phyloP scores from a whole-genome alignment of 192 early-diverging fungal genomes.

The Backusella psychrophila region DNA sequence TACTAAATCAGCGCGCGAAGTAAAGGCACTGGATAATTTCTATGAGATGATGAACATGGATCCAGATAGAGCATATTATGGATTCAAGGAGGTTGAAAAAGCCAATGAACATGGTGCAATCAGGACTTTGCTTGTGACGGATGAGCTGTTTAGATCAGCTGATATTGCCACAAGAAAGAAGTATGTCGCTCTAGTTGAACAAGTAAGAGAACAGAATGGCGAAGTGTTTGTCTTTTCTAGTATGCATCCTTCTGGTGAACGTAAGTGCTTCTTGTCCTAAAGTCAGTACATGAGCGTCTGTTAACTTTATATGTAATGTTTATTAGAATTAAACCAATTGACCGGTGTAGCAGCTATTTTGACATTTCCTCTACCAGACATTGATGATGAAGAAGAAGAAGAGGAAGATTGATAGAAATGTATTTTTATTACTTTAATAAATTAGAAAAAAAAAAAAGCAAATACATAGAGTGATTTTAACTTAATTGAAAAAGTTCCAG shows the following conservation, averaged over 20 bases:
- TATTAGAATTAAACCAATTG: slow-evolving; percentile 80
- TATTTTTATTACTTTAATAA: slow-evolving; percentile 1
- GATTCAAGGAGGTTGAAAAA: slow-evolving; percentile 78
- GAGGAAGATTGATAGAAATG: slow-evolving; percentile 21
- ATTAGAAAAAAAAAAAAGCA: slow-evolving; percentile 3
- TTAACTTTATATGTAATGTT: not conserved
- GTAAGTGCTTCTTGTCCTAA: slow-evolving; percentile 36
- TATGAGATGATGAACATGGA: slow-evolving; percentile 89
- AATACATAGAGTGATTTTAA: not conserved
- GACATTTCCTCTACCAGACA: slow-evolving; percentile 86
- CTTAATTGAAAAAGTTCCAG: too few relatives aligned
- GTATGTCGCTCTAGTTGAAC: slow-evolving; percentile 88
- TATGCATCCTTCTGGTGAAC: slow-evolving; percentile 94
- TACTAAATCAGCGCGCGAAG: slow-evolving; percentile 91
- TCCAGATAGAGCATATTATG: slow-evolving; percentile 92
- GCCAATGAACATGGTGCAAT: slow-evolving; percentile 87
- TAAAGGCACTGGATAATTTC: slow-evolving; percentile 78
- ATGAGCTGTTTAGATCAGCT: slow-evolving; percentile 88
- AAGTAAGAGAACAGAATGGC: slow-evolving; percentile 70
- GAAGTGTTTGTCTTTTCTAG: slow-evolving; percentile 88
- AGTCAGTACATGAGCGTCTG: too few relatives aligned
- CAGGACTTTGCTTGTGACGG: slow-evolving; percentile 86
- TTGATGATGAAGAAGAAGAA: slow-evolving; percentile 67
- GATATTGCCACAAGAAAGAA: slow-evolving; percentile 81
- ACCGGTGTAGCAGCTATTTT: slow-evolving; percentile 94